phyloP scores from a whole-genome alignment of 495 filamentous ascomycete species.

The Bacidia gigantensis region DNA sequence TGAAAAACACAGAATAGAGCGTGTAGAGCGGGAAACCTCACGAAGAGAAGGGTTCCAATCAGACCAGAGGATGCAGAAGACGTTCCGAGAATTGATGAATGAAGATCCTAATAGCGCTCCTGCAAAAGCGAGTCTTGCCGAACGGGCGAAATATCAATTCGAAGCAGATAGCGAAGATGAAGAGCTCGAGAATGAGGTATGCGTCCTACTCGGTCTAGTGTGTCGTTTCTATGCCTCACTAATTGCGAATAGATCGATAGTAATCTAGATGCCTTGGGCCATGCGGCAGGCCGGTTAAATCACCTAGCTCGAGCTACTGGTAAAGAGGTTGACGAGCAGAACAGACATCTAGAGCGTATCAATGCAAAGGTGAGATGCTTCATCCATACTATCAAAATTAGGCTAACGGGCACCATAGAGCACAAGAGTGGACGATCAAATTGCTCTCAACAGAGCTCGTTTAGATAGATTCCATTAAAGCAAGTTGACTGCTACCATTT shows the following conservation, averaged over 20 bases:
- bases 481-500: too few relatives aligned
- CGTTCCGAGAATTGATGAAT: constrained; percentile 39
- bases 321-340: constrained; percentile 60
- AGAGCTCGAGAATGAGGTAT: constrained; percentile 48
- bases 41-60: constrained; percentile 47
- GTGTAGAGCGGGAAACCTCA: constrained; percentile 52
- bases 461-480: constrained; percentile 45
- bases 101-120: constrained; percentile 24
- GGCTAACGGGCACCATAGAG: constrained; percentile 33
- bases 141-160: constrained; percentile 66
- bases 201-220: constrained; percentile 3
- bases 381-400: constrained; percentile 8
- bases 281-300: constrained; percentile 50
- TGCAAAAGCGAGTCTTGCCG: constrained; percentile 44
- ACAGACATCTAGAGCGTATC: constrained; percentile 59
- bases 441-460: constrained; percentile 52
- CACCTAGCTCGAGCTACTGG: constrained; percentile 55
- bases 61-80: constrained; percentile 45
- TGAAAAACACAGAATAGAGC: constrained; percentile 48
- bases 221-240: background rate
- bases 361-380: constrained; percentile 43
- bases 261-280: constrained; percentile 45
- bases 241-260: constrained; percentile 44
- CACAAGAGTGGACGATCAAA: constrained; percentile 58
- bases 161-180: constrained; percentile 66